Base-by-base conservation (phyloP, 495 filamentous ascomycete species). In the Durotheca rogersii region DNA sequence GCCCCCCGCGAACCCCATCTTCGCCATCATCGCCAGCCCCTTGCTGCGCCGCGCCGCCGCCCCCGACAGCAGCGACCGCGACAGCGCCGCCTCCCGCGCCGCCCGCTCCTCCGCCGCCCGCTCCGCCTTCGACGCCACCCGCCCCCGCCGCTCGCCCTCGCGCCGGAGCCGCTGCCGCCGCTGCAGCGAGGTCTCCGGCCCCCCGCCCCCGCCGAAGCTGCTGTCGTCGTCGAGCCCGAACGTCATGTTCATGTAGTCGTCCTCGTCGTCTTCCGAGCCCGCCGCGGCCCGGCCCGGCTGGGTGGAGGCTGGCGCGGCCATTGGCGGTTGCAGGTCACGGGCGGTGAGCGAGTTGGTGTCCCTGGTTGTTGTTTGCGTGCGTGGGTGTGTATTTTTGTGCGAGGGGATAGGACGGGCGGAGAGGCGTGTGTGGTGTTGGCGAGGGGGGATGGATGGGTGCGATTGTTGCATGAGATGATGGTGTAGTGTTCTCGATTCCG, bases 11-110 rank as follows among this genome's bases (percentile, higher is more conserved):
- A 91, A 98, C 5, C 93, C 93, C 73, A 98, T 85, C 67, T 86
- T 90, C n/a, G 88, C 83, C 91, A 98, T 93, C 90, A 98, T 95
- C 47, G 87, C 76, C 45, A 90, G 82, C 2, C 93, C 93, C 67
- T 96, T 98, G 69, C 78, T 86, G 41, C 75, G 72, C 18, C 62
- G 36, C 11, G 69, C 67, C 18, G 47, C 52, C 37, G 77, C 75
- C 6, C 40, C 39, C 6, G 54, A 51, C 11, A 88, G 71, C 18
- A 96, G 74, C n/a, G 84, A 85, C 10, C 72, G 84, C 1, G 81
- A 72, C 11, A 95, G 78, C 3, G 85, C 89, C 32, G 75, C 79
- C 65, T 97, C 90, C 33, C 89, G 86, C 17, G 77, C 81, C 29
- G 75, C 75, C 17, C 74, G 79, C 59, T 84, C 88, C 51, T 87